Base-by-base conservation (phyloP, 164 flowering plant species). In the Macadamia integrifolia region DNA sequence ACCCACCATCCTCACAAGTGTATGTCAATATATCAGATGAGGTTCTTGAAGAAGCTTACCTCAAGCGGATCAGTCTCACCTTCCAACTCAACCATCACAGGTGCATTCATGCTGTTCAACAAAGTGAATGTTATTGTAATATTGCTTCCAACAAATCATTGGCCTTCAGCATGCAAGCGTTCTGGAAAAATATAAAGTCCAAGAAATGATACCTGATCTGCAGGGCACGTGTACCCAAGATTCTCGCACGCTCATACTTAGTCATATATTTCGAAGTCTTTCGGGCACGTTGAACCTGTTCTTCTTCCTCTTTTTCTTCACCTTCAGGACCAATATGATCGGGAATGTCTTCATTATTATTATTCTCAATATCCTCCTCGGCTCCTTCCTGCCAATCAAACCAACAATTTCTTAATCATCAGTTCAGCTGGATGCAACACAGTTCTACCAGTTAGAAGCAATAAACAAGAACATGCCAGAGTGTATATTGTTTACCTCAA, bases 11-110 rank as follows among this genome's bases (percentile, higher is more conserved):
- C 15, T 17, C 14, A 4, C 57, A 53, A 13, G 57, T 53, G 57
- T 14, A 53, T 3, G 9, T 23, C 23, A 23, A 46, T 9, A 46
- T 64, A 58, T 60, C 65, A 28, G 50, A 13, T 35, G 9, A 11
- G 17, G n/a, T 31, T 28, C 8, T 17, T 30, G 0, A 60, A 60
- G 64, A 60, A 14, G 17, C 65, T 75, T 78, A 85, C 89, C 87
- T 86, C 90, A 64, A 86, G 77, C 7, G 90, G 90, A 56, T 86
- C 90, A 44, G 89, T 84, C 66, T 86, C 90, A 29, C 90, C 90
- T 71, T 86, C 86, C 84, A 84, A 72, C 76, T 86, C 90, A 65
- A 86, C 90, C 88, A 86, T 86, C 65, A 86, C 90, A 23, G 88
- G 90, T 0, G 90, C 90, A 76, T 86, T 86, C 90, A 86, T 86